A percentile compares a stretch with the other conserved stretches of the same genome.
Conservation (phyloP, 164 flowering plant species). For the Dillenia turbinata region DNA sequence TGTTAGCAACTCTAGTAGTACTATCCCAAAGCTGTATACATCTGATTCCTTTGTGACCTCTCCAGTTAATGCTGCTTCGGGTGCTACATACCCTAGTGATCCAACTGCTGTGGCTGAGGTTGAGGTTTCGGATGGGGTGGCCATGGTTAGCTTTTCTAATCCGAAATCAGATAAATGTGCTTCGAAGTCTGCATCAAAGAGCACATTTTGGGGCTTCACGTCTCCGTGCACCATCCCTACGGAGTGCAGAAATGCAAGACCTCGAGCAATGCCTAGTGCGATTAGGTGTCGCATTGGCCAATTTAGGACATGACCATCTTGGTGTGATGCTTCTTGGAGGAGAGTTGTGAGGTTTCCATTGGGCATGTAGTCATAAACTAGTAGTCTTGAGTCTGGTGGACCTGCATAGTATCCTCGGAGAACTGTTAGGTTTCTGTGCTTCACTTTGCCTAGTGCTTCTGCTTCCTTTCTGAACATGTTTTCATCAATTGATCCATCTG, state of each 20-base stretch:
- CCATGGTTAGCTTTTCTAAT: slow-evolving; percentile 13
- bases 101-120: slow-evolving; percentile 45
- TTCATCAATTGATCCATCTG: slow-evolving; percentile 16
- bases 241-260: slow-evolving; percentile 25
- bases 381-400: slow-evolving; percentile 22
- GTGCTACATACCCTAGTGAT: slow-evolving; percentile 58
- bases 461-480: slow-evolving; percentile 28
- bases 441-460: slow-evolving; percentile 26
- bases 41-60: slow-evolving; percentile 49
- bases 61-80: slow-evolving; percentile 47
- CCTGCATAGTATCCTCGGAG: slow-evolving; percentile 35
- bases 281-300: slow-evolving; percentile 43
- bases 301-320: slow-evolving; percentile 34
- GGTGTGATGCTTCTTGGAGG: slow-evolving; percentile 37
- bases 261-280: slow-evolving; percentile 35
- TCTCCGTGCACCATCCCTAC: slow-evolving; percentile 28
- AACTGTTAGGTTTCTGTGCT: slow-evolving; percentile 33
- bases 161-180: slow-evolving; percentile 40
- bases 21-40: slow-evolving; percentile 70
- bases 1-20: slow-evolving; percentile 58
- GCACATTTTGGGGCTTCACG: slow-evolving; percentile 32
- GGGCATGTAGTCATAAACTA: slow-evolving; percentile 39
- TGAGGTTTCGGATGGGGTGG: slow-evolving; percentile 38
- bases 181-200: slow-evolving; percentile 39
- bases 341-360: slow-evolving; percentile 34